phyloP scores from a whole-genome alignment of 2,329 filamentous ascomycete genomes.

The Endoconidiophora laricicola region DNA sequence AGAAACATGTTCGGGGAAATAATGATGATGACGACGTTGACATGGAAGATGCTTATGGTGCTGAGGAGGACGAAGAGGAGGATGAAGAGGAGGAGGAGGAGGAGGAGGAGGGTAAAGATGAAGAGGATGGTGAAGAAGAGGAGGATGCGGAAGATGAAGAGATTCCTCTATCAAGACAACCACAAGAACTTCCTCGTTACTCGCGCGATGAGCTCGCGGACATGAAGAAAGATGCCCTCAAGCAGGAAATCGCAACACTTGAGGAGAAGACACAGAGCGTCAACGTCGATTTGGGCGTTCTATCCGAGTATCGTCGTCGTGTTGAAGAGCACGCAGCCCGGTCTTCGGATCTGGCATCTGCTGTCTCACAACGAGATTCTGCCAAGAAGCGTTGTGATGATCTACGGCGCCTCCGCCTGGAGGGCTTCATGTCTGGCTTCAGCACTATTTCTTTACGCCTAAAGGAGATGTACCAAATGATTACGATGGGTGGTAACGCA shows the following conservation, averaged over 20 bases:
- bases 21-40: slow-evolving; percentile 17
- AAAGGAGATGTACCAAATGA: slow-evolving; percentile 99
- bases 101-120: slow-evolving; percentile 16
- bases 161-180: slow-evolving; percentile 19
- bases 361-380: slow-evolving; percentile 61
- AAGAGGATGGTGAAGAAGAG: slow-evolving; percentile 9
- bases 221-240: slow-evolving; percentile 45
- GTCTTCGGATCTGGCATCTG: slow-evolving; percentile 66
- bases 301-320: slow-evolving; percentile 73
- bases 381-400: slow-evolving; percentile 90
- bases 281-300: slow-evolving; percentile 74
- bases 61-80: slow-evolving; percentile 15
- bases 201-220: slow-evolving; percentile 53
- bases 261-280: slow-evolving; percentile 65
- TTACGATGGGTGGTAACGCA: slow-evolving; percentile 97
- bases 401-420: slow-evolving; percentile 71
- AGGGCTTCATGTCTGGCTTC: slow-evolving; percentile 98
- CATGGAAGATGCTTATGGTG: slow-evolving; percentile 8
- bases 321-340: slow-evolving; percentile 69
- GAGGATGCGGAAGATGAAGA: slow-evolving; percentile 18
- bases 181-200: slow-evolving; percentile 56
- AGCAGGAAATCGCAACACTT: slow-evolving; percentile 43
- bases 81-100: slow-evolving; percentile 17
- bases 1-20: background rate
- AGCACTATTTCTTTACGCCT: slow-evolving; percentile 80